Base-by-base conservation (phyloP, 2,329 filamentous ascomycete genomes). In the Fusarium nygamai region DNA sequence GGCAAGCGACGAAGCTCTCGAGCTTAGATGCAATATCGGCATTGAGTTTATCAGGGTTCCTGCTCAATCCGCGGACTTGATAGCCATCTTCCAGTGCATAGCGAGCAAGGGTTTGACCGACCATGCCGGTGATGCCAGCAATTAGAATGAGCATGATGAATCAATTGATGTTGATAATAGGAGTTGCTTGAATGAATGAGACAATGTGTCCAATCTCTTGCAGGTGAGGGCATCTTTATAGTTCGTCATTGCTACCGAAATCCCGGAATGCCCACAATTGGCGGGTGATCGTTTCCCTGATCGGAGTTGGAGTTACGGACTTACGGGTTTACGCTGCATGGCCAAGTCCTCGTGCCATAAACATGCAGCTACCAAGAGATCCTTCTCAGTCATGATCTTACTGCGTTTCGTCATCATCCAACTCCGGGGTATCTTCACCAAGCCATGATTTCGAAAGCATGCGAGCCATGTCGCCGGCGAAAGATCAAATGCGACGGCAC, bases 81-180 rank as follows among this genome's bases (percentile, higher is more conserved):
- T 67, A 22, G 4, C 65, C 65, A 4, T 51, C 13, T 5, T 57
- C 33, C 0, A 61, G 1, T 1, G 65, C 65, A 5, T 33, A n/a
- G n/a, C 46, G 53, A 43, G 65, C 65, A 17, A 67, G 8, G 6
- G 38, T 29, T 19, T 67, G 65, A 4, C 65, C 65, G 10, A 67
- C 63, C 53, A 61, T 67, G 17, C 65, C 65, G 1, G 65, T 67
- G 13, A 67, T 53, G 13, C 65, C 63, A 22, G 63, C 53, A 4
- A 67, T 47, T 2, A 67, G 34, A 14, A 67, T 20, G n/a, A 67
- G 53, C 65, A 67, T 67, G 4, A 3, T 38, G 6, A 8, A 6
- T 9, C 0, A 2, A 9, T 11, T 3, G 39, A 10, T 13, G 9
- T 11, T 2, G 16, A 20, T 13, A 1, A 1, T 3, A 12, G 36